Base-by-base conservation (phyloP, 169 alveolate genomes). In the Babesia divergens region DNA sequence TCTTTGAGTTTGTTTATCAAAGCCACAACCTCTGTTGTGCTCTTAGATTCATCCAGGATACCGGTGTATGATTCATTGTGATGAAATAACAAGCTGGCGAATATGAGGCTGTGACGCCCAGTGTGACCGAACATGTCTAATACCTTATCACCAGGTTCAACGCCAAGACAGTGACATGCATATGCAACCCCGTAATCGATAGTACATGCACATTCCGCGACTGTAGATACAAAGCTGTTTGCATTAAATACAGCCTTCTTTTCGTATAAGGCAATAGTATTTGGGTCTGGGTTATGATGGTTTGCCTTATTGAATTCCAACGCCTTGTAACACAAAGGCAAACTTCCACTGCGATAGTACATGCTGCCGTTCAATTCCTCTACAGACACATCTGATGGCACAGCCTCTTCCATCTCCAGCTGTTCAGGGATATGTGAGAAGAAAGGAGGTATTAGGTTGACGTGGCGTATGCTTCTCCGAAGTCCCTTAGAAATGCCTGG, bases 81-180 rank as follows among this genome's bases (percentile, higher is more conserved):
- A 55, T 40, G 62, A 58, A 86, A 86, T 49, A 86, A 22, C 20
- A 58, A 62, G 34, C 65, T 59, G 16, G 89, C 90, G n/a, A 90
- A 54, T 18, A 90, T 86, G 55, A 91, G 84, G 29, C 92, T 71
- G 46, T 91, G 91, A 2, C 95, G 95, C 16, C 95, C 97, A 9
- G 95, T 94, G 34, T 95, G 90, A 5, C 94, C 90, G 82, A 95
- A 93, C 83, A 90, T 64, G 65, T 93, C 97, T 20, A 93, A 74
- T 32, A 93, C 90, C 38, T 77, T 40, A 31, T 90, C 91, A 26
- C 75, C 74, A 1, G 84, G 71, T 43, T 43, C 31, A 14, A 72
- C 70, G 18, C 80, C 89, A 9, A 86, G 53, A 28, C 81, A 72
- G 47, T 81, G 59, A 16, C 88, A 79, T 26, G 89, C 89, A 22